These are phyloP conservation scores for Fusarium torreyae DNA, from an alignment of 2,329 filamentous ascomycete genomes.

Conservation along the genomic window DNA sequence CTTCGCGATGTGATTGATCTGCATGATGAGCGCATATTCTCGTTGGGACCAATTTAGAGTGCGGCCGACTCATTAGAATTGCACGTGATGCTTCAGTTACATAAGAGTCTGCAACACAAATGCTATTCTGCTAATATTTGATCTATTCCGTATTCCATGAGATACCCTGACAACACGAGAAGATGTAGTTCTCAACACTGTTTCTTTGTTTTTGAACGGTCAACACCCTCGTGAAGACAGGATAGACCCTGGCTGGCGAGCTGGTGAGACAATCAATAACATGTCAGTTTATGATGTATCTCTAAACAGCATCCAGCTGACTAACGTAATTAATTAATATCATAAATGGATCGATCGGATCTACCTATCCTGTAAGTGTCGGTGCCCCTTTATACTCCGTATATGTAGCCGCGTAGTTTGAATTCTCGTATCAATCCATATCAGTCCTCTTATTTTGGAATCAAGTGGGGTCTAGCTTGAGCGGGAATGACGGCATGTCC, in stretches of 20 bases:
- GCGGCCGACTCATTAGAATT: not conserved
- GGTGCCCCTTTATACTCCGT: not conserved
- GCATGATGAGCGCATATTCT: no score
- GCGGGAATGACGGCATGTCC: conserved; percentile 37
- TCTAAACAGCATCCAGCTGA: no score
- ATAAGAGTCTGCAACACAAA: not conserved
- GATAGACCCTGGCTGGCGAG: no score
- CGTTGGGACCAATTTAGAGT: not conserved
- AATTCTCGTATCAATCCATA: conserved; percentile 14
- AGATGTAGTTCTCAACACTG: not conserved
- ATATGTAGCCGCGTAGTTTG: not conserved
- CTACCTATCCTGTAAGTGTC: no score
- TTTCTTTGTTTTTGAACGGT: not conserved
- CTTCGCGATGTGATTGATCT: no score
- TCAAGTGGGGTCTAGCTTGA: conserved; percentile 30
- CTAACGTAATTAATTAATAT: no score
- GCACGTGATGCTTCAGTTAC: not conserved
- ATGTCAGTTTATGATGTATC: no score
- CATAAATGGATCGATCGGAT: no score
- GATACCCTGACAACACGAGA: not conserved
- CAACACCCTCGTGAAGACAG: no score
- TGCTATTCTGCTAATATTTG: not conserved
- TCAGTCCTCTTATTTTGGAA: conserved; percentile 18
- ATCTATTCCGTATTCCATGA: not conserved
- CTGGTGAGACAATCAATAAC: no score